Percentiles rank a stretch among this genome's conserved stretches.
Evolutionary conservation across 2,329 filamentous ascomycete genomes (phyloP).

Genomic region (Talaromyces sp.): DNA sequence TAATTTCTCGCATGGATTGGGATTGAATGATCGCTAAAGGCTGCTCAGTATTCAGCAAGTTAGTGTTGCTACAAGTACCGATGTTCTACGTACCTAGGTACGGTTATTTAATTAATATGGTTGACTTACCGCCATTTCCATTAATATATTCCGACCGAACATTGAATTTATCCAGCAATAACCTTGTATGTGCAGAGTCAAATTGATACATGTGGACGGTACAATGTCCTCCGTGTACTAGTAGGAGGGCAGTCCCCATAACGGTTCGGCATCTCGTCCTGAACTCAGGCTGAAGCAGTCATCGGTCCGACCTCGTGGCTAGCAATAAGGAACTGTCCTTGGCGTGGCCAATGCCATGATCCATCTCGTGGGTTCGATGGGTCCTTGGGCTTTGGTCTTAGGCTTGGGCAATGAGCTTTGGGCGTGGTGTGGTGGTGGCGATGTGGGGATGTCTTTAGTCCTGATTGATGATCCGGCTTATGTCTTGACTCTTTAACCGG

Average conservation of each 20-base stretch:
- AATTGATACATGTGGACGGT: background rate
- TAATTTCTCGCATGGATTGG: conserved; percentile 8
- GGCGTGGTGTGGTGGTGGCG: conserved; percentile 7
- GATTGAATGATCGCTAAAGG: background rate
- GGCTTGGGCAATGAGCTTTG: conserved; percentile 1
- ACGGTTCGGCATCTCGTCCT: conserved; percentile 10
- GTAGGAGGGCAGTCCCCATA: background rate
- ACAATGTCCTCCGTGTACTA: conserved; percentile 5
- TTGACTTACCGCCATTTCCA: background rate
- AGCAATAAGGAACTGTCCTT: conserved; percentile 5
- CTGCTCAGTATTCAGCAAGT: background rate
- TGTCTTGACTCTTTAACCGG: background rate
- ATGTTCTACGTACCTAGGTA: background rate
- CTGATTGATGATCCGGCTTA: background rate
- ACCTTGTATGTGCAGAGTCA: background rate
- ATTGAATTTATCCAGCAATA: background rate
- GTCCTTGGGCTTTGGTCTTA: background rate
- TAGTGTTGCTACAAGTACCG: background rate
- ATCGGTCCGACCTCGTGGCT: conserved; percentile 17
- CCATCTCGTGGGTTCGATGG: background rate
- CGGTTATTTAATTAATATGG: background rate
- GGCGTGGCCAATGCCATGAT: conserved; percentile 2
- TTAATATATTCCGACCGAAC: background rate
- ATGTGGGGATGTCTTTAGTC: conserved; percentile 7
- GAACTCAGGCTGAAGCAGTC: background rate